These are phyloP conservation scores for Davidsoniella virescens DNA, from an alignment of 2,329 filamentous ascomycete species.

Conservation along the genomic window DNA sequence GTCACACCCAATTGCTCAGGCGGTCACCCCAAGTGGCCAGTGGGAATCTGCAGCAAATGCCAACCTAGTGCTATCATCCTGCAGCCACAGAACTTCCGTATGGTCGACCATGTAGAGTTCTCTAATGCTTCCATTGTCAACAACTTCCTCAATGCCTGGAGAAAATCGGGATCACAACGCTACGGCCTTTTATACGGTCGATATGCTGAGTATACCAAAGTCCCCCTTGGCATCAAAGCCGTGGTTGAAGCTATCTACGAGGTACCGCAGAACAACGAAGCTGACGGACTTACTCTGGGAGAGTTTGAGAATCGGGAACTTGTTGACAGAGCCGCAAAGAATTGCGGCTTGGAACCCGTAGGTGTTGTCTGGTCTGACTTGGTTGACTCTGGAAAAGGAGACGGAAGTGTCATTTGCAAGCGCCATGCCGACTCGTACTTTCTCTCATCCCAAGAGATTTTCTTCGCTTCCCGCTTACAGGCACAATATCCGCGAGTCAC, in stretches of 20 bases:
- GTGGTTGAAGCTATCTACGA: conserved; percentile 96
- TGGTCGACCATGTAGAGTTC: conserved; percentile 98
- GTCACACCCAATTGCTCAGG: conserved; percentile 81
- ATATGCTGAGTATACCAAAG: conserved; percentile 80
- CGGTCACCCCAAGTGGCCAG: conserved; percentile 83
- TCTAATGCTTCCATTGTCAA: conserved; percentile 72
- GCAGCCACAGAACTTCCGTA: conserved; percentile 83
- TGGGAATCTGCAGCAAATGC: conserved; percentile 95
- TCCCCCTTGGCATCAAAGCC: conserved; percentile 86
- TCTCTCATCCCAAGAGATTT: conserved; percentile 79
- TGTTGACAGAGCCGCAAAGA: conserved; percentile 60
- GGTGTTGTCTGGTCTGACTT: conserved; percentile 94
- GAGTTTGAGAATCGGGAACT: conserved; percentile 75
- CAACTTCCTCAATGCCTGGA: conserved; percentile 82
- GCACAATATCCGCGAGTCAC: conserved; percentile 75
- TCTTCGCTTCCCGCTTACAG: conserved; percentile 76
- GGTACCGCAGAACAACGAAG: conserved; percentile 75
- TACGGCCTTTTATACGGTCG: conserved; percentile 82
- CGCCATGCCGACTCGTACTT: conserved; percentile 91
- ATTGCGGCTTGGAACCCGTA: conserved; percentile 75
- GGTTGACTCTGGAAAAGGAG: conserved; percentile 60
- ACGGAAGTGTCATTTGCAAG: conserved; percentile 85
- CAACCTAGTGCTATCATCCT: conserved; percentile 94
- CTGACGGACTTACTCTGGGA: conserved; percentile 71
- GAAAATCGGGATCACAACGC: conserved; percentile 67